Evolutionary conservation across 2,329 filamentous ascomycete genomes (phyloP).

Genomic region (Pseudogymnoascus sp.): DNA sequence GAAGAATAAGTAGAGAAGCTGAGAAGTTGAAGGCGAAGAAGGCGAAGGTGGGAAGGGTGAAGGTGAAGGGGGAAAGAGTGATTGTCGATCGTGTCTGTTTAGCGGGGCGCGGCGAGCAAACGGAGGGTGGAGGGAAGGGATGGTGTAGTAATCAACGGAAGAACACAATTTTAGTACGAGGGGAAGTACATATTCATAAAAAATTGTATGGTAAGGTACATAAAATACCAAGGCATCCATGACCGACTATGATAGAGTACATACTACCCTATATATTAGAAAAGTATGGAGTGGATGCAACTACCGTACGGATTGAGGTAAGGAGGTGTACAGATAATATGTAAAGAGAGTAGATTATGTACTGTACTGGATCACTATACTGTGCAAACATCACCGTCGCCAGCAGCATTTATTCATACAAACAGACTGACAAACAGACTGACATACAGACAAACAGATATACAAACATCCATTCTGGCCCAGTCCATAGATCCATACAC

Average conservation of each 20-base stretch:
- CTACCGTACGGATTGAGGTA: background rate
- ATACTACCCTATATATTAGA: background rate
- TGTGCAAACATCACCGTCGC: background rate
- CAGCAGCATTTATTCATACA: background rate
- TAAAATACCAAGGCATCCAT: background rate
- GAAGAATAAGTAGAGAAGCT: background rate
- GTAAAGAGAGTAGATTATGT: background rate
- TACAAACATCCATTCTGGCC: background rate
- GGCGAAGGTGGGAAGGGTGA: background rate
- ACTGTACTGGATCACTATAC: background rate
- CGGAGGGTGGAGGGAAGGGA: background rate
- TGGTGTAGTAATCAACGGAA: background rate
- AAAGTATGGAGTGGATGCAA: background rate
- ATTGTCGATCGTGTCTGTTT: slow-evolving; percentile 4
- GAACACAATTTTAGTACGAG: slow-evolving; percentile 1
- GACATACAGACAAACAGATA: background rate
- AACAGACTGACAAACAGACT: background rate
- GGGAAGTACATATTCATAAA: background rate
- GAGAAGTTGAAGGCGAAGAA: slow-evolving; percentile 1
- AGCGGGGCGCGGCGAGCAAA: slow-evolving; percentile 5
- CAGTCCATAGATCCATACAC: background rate
- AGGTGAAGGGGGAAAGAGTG: background rate
- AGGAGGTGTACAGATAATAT: background rate
- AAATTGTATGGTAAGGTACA: background rate
- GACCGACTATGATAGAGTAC: background rate